Conservation (phyloP, 345 rosid species). For the Luvunga scandens region DNA sequence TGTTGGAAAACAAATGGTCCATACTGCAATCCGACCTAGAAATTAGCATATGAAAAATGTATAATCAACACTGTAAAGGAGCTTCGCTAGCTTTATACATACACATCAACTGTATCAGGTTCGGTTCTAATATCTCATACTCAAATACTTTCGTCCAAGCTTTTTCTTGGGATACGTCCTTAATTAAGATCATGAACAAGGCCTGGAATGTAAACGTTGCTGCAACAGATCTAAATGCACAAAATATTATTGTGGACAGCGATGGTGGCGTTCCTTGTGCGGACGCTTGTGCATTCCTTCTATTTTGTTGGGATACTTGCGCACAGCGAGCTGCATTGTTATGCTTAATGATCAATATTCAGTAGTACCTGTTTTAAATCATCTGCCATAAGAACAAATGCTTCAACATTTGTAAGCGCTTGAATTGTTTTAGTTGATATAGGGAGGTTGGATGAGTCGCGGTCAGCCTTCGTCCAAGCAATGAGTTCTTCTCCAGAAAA, state of each 20-base stretch:
- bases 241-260: not conserved
- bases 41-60: too few species aligned
- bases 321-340: not conserved
- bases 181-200: not conserved
- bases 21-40: too few species aligned
- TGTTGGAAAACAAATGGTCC: too few species aligned
- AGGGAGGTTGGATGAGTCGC: conserved; percentile 66
- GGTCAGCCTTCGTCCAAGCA: conserved; percentile 77
- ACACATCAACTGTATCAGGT: too few species aligned
- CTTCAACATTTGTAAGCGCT: conserved; percentile 70
- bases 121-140: not conserved
- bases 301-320: not conserved
- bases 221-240: not conserved
- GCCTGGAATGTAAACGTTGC: not conserved
- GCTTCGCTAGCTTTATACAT: too few species aligned
- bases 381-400: conserved; percentile 63
- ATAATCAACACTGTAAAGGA: too few species aligned
- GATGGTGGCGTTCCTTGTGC: not conserved
- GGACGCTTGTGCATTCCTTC: not conserved
- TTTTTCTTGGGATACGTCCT: not conserved
- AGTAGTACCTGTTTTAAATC: conserved; percentile 40
- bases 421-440: conserved; percentile 72
- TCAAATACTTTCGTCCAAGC: not conserved
- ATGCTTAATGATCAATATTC: not conserved
- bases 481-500: conserved; percentile 84